Conservation (phyloP, 2,329 filamentous ascomycete genomes). For the Colletotrichum phormii region DNA sequence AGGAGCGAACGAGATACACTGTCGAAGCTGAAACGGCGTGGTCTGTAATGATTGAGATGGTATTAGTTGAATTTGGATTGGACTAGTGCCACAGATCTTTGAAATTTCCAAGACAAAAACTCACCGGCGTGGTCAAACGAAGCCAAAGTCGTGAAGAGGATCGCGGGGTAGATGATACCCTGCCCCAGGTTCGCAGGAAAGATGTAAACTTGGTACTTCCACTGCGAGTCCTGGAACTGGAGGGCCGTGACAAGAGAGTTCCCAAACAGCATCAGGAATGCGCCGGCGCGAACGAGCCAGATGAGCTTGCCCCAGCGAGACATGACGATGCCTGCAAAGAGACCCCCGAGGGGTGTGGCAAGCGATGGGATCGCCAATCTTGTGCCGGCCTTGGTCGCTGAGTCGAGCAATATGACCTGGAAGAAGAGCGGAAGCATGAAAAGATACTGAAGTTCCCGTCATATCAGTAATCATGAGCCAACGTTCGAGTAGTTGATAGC, state of each 20-base stretch:
- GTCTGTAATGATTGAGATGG: conserved; percentile 53
- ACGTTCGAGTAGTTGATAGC: background rate
- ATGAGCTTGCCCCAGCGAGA: conserved; percentile 65
- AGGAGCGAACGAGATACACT: conserved; percentile 71
- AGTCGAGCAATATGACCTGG: conserved; percentile 73
- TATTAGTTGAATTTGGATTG: background rate
- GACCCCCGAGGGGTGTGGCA: conserved; percentile 67
- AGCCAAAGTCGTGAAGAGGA: conserved; percentile 71
- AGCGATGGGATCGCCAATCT: conserved; percentile 73
- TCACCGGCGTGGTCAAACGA: conserved; percentile 71
- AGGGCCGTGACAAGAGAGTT: conserved; percentile 64
- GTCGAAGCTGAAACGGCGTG: conserved; percentile 73
- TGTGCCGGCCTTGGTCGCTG: conserved; percentile 72
- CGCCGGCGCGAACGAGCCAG: conserved; percentile 62
- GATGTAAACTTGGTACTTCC: conserved; percentile 68
- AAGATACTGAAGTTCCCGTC: conserved; percentile 58
- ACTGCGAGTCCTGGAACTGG: conserved; percentile 59
- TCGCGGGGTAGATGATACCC: conserved; percentile 68
- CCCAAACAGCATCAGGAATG: conserved; percentile 63
- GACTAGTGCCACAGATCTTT: background rate
- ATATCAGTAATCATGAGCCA: background rate
- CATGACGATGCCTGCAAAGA: conserved; percentile 69
- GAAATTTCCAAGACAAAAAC: too few species aligned
- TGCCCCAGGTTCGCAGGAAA: conserved; percentile 70
- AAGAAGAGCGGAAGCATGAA: conserved; percentile 80